These are phyloP conservation scores for Haematococcus sp. DNA, from an alignment of 139 green algal genomes.

Conservation along the genomic window DNA sequence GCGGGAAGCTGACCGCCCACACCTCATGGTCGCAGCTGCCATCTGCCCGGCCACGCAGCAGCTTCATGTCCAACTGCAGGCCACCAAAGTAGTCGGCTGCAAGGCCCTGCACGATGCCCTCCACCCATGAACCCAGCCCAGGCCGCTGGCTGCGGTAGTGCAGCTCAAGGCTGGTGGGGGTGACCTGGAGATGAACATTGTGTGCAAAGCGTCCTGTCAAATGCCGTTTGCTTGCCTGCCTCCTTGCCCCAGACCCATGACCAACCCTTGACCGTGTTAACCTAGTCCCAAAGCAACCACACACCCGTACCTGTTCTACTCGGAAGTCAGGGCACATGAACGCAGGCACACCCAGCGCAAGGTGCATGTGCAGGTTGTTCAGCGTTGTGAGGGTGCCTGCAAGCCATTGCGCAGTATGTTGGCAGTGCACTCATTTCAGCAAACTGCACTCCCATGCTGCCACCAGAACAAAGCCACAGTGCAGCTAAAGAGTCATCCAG, in stretches of 20 bases:
- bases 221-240: not conserved
- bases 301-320: constrained; percentile 10
- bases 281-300: no score
- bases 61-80: not conserved
- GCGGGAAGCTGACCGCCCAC: not conserved
- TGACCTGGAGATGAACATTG: not conserved
- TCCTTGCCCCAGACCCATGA: no score
- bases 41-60: constrained; percentile 8
- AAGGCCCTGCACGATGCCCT: constrained; percentile 8
- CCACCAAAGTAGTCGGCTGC: not conserved
- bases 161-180: constrained; percentile 11
- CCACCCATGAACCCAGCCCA: constrained; percentile 8
- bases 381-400: constrained; percentile 9
- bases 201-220: not conserved
- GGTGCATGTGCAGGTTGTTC: constrained; percentile 22
- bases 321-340: constrained; percentile 13
- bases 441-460: no score
- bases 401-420: no score
- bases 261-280: no score
- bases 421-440: no score
- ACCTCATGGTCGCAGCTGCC: constrained; percentile 19
- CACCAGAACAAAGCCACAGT: no score
- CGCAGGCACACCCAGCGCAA: constrained; percentile 10
- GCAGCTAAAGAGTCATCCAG: no score
- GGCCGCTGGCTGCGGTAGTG: constrained; percentile 14